phyloP scores from a whole-genome alignment of 768 basidiomycete genomes.

The Podaxis carcinomalis region DNA sequence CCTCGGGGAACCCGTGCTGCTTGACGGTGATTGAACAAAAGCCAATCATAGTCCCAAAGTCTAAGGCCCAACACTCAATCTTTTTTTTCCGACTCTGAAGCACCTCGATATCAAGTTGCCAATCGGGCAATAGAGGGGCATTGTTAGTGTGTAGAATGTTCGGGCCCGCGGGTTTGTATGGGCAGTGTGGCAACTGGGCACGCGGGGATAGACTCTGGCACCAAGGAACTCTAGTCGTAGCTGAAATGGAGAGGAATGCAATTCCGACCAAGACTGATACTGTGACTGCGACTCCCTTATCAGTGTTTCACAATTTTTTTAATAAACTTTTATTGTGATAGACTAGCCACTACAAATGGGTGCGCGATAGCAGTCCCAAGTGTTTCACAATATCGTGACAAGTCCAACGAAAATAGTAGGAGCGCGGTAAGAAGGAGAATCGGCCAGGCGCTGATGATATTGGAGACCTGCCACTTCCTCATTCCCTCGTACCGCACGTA shows the following conservation, averaged over 20 bases:
- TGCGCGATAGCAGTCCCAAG: no score
- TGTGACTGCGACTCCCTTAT: slow-evolving; percentile 9
- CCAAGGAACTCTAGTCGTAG: slow-evolving; percentile 13
- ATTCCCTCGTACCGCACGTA: slow-evolving; percentile 16
- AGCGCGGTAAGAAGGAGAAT: slow-evolving; percentile 14
- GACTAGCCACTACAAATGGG: no score
- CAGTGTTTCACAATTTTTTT: slow-evolving; percentile 11
- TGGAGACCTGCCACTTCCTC: slow-evolving; percentile 13
- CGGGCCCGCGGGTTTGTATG: neutral
- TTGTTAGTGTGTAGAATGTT: no score
- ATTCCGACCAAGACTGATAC: slow-evolving; percentile 7
- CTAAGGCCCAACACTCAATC: no score
- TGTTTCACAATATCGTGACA: slow-evolving; percentile 13
- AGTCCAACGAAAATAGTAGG: slow-evolving; percentile 17
- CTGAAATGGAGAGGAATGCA: slow-evolving; percentile 7
- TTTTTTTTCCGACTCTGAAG: no score
- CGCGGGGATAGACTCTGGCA: slow-evolving; percentile 1
- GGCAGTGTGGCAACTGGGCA: neutral
- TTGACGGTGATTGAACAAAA: neutral
- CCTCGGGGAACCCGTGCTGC: neutral
- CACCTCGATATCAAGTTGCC: no score
- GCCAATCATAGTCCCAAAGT: neutral
- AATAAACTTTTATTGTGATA: no score
- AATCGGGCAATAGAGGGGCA: no score
- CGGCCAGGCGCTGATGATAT: slow-evolving; percentile 11